Conservation (phyloP, 805 yeast species). For the Clavispora vitiphila region DNA sequence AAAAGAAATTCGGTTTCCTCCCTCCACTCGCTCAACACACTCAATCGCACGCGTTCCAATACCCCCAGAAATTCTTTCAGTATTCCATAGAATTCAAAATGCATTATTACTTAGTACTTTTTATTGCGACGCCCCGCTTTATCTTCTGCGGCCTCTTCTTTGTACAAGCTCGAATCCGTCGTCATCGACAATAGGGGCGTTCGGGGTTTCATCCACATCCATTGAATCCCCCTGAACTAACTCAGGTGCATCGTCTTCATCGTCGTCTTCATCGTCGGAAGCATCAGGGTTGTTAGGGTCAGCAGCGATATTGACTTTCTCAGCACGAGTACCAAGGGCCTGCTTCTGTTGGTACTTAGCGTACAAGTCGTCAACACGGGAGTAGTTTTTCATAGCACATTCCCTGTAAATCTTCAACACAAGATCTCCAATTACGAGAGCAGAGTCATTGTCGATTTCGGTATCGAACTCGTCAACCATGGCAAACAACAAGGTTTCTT, state of each 20-base stretch:
- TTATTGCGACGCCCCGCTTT: conserved; percentile 22
- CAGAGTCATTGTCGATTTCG: conserved; percentile 83
- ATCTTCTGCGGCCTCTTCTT: conserved; percentile 49
- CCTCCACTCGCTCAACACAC: conserved; percentile 35
- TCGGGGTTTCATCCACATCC: conserved; percentile 28
- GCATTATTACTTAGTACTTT: conserved; percentile 1
- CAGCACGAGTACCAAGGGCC: conserved; percentile 23
- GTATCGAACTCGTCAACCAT: conserved; percentile 95
- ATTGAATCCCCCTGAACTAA: conserved; percentile 19
- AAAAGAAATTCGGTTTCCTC: conserved; percentile 31
- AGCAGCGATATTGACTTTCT: conserved; percentile 43
- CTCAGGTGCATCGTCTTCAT: conserved; percentile 34
- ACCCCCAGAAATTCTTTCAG: conserved; percentile 35
- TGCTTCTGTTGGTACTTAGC: conserved; percentile 54
- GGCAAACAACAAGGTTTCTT: conserved; percentile 78
- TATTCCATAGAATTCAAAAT: conserved; percentile 1
- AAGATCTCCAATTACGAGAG: conserved; percentile 64
- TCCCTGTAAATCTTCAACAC: conserved; percentile 64
- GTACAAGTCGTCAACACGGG: conserved; percentile 55
- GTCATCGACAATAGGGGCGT: conserved; percentile 76
- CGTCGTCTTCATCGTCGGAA: conserved; percentile 45
- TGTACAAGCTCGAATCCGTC: conserved; percentile 92
- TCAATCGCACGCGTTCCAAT: conserved; percentile 29
- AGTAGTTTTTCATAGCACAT: conserved; percentile 49
- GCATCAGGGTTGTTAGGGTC: conserved; percentile 63